Evolutionary conservation across 108 stramenopile species (phyloP), one percentile per base, ranked within the genome.

Genomic region (Schizochytrium sp.): DNA sequence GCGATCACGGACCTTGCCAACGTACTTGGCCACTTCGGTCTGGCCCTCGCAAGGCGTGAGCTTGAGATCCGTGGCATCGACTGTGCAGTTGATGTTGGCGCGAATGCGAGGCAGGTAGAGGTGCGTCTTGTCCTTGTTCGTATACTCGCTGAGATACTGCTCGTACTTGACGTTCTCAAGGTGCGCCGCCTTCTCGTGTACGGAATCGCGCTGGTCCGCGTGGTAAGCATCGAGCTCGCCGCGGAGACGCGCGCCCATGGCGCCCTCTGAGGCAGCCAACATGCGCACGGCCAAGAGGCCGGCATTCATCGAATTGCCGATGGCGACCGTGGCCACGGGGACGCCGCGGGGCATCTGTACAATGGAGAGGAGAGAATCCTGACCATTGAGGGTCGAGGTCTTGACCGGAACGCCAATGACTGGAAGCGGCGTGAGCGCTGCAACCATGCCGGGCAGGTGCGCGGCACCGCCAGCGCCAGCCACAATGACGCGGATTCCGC

Each of bases 401-500:
- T 98, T 98, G 60, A 99, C 96, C 21, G 99, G 99, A 2, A 99
- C 98, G 29, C 99, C 99, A 47, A 99, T 92, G 5, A 99, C 99
- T 12, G 98, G 98, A 2, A 99, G 93, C 28, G 98, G 95, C 59
- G 99, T 99, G 96, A 93, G 59, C 19, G 97, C 96, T 5, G 98
- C 98, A 5, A 98, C 96, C 99, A 99, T 99, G 28, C 98, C 98
- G 19, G 99, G 99, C 63, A 99, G 92, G 91, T 99, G 99, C 28
- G 99, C 99, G 5, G 99, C 99, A 16, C 99, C 99, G n/a, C 99
- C 99, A 1, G 99, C 99, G 51, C 98, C 99, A 12, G 99, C 99
- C 89, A 98, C 96, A 58, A 98, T 97, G 43, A 96, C 96, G 51
- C 94, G 96, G 58, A 99, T 60, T 58, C 99, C 99, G 16, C 99